Conservation (phyloP, 2,329 filamentous ascomycete genomes). For the Ceratocystis papillata region DNA sequence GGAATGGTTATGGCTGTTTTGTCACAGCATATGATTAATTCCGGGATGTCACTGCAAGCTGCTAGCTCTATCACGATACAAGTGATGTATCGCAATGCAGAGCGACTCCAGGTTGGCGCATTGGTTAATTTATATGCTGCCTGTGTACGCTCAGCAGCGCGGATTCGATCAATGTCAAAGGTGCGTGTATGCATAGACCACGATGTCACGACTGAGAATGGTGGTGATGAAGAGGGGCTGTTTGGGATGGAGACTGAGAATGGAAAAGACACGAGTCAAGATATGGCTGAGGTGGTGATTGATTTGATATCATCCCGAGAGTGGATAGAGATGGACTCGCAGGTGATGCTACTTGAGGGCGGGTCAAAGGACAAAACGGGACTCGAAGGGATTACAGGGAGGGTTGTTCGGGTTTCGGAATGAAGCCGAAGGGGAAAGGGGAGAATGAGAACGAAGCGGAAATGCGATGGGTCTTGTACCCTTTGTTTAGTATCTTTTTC, state of each 20-base stretch:
- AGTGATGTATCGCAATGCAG: constrained; percentile 55
- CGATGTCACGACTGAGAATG: constrained; percentile 13
- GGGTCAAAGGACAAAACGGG: constrained; percentile 56
- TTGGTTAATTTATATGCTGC: constrained; percentile 76
- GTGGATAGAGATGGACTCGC: constrained; percentile 61
- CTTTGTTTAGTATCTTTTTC: neutral
- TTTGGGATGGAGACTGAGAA: constrained; percentile 25
- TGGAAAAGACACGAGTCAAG: constrained; percentile 26
- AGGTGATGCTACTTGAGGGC: constrained; percentile 60
- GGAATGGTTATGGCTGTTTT: constrained; percentile 71
- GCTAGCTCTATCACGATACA: constrained; percentile 59
- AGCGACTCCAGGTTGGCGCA: constrained; percentile 53
- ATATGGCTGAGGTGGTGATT: constrained; percentile 46
- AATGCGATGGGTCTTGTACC: no score
- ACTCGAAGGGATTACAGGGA: constrained; percentile 62
- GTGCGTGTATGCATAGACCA: constrained; percentile 11
- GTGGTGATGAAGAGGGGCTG: constrained; percentile 11
- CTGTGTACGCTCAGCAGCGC: constrained; percentile 72
- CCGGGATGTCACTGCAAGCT: constrained; percentile 49
- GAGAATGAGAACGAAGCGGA: neutral
- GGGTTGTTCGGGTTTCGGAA: constrained; percentile 50
- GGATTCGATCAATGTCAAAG: constrained; percentile 49
- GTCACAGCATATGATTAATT: constrained; percentile 47
- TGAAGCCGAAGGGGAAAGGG: constrained; percentile 28
- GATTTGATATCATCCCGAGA: constrained; percentile 59